Base-by-base conservation (phyloP, 108 stramenopile genomes). In the Skeletonema grethae region DNA sequence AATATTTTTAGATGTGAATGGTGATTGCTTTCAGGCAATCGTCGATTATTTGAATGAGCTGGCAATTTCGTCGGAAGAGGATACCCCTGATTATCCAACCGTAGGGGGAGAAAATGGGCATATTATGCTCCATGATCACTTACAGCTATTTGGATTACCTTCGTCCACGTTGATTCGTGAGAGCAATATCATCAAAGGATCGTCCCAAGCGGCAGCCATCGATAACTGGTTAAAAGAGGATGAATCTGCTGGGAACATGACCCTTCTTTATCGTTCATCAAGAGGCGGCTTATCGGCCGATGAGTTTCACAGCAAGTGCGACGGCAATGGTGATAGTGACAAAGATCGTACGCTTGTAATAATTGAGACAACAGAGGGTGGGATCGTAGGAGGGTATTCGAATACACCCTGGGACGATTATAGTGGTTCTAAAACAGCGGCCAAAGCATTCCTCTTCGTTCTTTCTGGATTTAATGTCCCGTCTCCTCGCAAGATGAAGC, bases 361-460 rank as follows among this genome's bases (percentile, higher is more conserved):
- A 8, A 65, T 73, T 41, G 25, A 65, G 48, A 73, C 73, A 18
- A 56, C 39, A 30, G 61, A 58, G 24, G 64, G 64, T 5, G 13
- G 3, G 5, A 22, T 41, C 1, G 9, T 65, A 1, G 73, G 73
- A 7, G 63, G 73, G 5, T 73, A 73, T 41, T 29, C 63, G 35
- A 41, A 25, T 31, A 30, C 32, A 9, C n/a, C 72, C 16, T 72
- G 72, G 72, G 22, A 61, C 8, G 24, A 16, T 6, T 7, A 16
- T 8, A 5, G 7, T 15, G 16, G 2, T 25, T 5, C 0, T 6
- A 2, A 32, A 6, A 2, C 1, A 12, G 61, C 72, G 10, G 53
- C 57, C 62, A 72, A 72, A 32, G 72, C 72, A 38, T 72, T 72
- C 12, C 46, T 72, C 22, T 72, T 72, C 3, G 72, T 11, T 2